phyloP scores from a whole-genome alignment of 495 filamentous ascomycete genomes.

The Opeltia flavorubescens region DNA sequence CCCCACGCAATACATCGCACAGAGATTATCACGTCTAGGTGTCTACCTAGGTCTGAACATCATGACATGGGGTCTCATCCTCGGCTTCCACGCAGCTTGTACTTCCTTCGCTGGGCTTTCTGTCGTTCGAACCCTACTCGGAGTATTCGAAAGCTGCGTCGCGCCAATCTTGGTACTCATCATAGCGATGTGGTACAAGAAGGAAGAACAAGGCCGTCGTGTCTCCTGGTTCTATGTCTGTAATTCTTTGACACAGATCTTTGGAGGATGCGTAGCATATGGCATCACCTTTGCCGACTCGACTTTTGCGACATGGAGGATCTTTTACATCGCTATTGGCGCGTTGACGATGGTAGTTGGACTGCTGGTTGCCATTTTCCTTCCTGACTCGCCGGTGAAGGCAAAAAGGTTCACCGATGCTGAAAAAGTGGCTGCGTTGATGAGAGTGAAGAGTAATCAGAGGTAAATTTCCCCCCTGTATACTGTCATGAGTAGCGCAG shows the following conservation, averaged over 20 bases:
- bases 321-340: constrained; percentile 46
- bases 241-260: constrained; percentile 24
- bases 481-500: background rate
- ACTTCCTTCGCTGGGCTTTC: constrained; percentile 42
- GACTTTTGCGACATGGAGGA: constrained; percentile 37
- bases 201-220: constrained; percentile 48
- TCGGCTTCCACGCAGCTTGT: constrained; percentile 46
- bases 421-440: constrained; percentile 35
- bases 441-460: constrained; percentile 33
- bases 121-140: constrained; percentile 44
- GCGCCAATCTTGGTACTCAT: constrained; percentile 37
- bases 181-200: constrained; percentile 60
- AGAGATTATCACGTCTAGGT: constrained; percentile 9
- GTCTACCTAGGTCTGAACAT: constrained; percentile 46
- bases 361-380: constrained; percentile 29
- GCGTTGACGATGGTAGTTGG: constrained; percentile 37
- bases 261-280: constrained; percentile 42
- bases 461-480: constrained; percentile 9
- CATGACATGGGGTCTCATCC: constrained; percentile 40
- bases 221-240: constrained; percentile 48
- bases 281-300: constrained; percentile 36
- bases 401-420: constrained; percentile 34
- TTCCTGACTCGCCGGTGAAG: constrained; percentile 37
- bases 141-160: constrained; percentile 50
- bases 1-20: constrained; percentile 15